phyloP scores from a whole-genome alignment of 805 yeast genomes.

The Wickerhamomyces kurtzmanii region DNA sequence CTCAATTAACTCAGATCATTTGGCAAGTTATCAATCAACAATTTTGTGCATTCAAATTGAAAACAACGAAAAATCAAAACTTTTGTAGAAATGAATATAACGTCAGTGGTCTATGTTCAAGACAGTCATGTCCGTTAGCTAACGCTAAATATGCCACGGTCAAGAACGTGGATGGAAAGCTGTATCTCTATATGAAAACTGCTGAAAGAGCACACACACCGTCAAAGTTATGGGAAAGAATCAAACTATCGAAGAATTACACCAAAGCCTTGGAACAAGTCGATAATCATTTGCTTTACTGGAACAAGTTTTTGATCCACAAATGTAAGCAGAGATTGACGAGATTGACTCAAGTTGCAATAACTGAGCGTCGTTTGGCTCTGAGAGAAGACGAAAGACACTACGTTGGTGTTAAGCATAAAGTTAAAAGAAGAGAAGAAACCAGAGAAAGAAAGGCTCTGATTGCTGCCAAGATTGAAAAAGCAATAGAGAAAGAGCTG shows the following conservation, averaged over 20 bases:
- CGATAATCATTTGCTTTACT: constrained; percentile 78
- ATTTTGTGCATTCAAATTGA: constrained; percentile 90
- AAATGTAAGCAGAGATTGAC: constrained; percentile 96
- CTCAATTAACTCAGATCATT: constrained; percentile 44
- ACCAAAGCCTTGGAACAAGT: constrained; percentile 81
- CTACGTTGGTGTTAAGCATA: constrained; percentile 85
- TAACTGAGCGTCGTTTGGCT: constrained; percentile 90
- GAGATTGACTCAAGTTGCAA: constrained; percentile 88
- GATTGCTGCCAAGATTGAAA: constrained; percentile 93
- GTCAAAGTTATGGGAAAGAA: constrained; percentile 88
- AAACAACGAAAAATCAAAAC: constrained; percentile 79
- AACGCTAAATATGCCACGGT: constrained; percentile 88
- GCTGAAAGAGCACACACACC: constrained; percentile 98
- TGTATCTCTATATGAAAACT: constrained; percentile 89
- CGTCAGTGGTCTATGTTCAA: constrained; percentile 86
- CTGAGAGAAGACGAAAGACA: constrained; percentile 87
- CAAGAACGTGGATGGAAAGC: constrained; percentile 66
- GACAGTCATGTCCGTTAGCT: constrained; percentile 95
- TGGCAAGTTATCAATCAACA: constrained; percentile 97
- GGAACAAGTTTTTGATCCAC: constrained; percentile 88
- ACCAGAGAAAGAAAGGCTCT: constrained; percentile 94
- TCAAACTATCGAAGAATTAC: constrained; percentile 83
- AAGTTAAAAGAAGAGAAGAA: constrained; percentile 90
- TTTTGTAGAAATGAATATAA: constrained; percentile 96
- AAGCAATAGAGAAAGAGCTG: constrained; percentile 91